Conservation (phyloP, 2,329 filamentous ascomycete species). For the Stagonosporopsis chrysanthemi region DNA sequence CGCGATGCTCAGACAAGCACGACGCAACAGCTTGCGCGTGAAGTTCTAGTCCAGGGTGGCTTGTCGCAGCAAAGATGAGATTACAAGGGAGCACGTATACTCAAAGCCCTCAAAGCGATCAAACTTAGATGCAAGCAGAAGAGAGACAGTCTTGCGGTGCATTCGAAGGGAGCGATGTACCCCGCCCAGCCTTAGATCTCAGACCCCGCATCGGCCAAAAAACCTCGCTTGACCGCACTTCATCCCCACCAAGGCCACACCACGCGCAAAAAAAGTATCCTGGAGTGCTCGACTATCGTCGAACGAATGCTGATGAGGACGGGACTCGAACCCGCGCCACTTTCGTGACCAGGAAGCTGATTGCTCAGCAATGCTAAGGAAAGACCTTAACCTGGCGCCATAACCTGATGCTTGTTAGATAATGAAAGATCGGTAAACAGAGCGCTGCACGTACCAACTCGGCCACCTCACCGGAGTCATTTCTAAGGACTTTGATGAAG, state of each 20-base stretch:
- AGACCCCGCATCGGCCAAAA: constrained; percentile 2
- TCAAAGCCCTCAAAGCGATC: too few species aligned
- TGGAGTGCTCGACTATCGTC: not conserved
- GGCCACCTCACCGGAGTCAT: constrained; percentile 45
- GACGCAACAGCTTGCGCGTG: too few species aligned
- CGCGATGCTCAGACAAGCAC: too few species aligned
- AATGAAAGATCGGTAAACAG: too few species aligned
- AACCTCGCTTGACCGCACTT: not conserved
- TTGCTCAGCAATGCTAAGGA: constrained; percentile 36
- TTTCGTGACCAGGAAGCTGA: constrained; percentile 49
- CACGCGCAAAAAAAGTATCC: constrained; percentile 10
- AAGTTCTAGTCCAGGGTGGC: too few species aligned
- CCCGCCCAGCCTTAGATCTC: too few species aligned
- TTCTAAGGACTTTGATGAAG: constrained; percentile 19
- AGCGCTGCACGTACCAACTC: constrained; percentile 26
- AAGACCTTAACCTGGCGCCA: constrained; percentile 48
- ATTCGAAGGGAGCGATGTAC: not conserved
- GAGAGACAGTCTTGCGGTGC: not conserved
- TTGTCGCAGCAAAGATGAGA: too few species aligned
- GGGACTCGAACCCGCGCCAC: too few species aligned
- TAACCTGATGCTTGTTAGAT: constrained; percentile 24
- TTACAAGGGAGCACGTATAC: too few species aligned
- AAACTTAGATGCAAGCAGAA: too few species aligned
- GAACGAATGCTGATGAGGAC: constrained; percentile 47
- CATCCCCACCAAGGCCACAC: not conserved